These are phyloP conservation scores for Veloboletus limbatus DNA, from an alignment of 1,284 basidiomycete genomes.

Conservation along the genomic window DNA sequence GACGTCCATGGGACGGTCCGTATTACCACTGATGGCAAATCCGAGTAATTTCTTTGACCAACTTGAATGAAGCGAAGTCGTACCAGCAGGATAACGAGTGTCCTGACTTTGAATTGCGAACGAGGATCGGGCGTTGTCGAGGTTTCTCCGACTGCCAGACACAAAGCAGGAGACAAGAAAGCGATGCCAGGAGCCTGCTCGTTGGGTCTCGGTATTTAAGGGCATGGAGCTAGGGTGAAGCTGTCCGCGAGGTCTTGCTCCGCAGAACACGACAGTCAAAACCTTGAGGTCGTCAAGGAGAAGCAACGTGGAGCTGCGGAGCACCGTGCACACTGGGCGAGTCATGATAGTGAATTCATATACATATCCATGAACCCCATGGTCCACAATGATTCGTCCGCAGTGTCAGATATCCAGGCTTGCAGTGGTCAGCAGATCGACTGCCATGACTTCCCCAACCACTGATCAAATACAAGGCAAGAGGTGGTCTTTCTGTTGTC, in stretches of 20 bases:
- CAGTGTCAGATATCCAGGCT: not conserved
- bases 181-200: conserved; percentile 37
- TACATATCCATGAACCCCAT: conserved; percentile 3
- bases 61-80: conserved; percentile 37
- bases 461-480: not conserved
- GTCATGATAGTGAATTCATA: conserved; percentile 18
- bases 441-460: not conserved
- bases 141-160: conserved; percentile 34
- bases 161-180: conserved; percentile 38
- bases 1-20: conserved; percentile 10
- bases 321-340: conserved; percentile 12
- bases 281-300: conserved; percentile 23
- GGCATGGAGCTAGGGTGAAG: conserved; percentile 16
- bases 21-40: conserved; percentile 29
- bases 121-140: conserved; percentile 27
- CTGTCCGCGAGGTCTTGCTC: conserved; percentile 19
- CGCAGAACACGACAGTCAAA: conserved; percentile 19
- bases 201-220: conserved; percentile 31
- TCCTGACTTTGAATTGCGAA: conserved; percentile 39
- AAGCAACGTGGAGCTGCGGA: conserved; percentile 26
- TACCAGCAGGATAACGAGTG: conserved; percentile 37
- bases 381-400: conserved; percentile 9
- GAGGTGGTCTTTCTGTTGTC: not conserved
- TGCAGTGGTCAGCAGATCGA: not conserved
- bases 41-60: conserved; percentile 35